Conservation (phyloP, 2,329 filamentous ascomycete genomes). For the Talaromyces sp. region DNA sequence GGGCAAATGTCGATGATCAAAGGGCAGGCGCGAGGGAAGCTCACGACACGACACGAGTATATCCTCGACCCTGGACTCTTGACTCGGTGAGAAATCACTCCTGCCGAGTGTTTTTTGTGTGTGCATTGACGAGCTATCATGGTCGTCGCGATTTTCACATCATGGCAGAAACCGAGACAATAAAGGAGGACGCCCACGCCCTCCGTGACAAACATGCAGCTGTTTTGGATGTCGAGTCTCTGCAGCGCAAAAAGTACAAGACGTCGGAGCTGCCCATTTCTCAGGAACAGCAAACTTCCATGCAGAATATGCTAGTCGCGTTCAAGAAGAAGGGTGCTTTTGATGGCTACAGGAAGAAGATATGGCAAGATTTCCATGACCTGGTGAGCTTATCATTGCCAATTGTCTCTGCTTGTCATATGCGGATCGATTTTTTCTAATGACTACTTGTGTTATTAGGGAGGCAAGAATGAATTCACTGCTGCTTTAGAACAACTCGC, state of each 20-base stretch:
- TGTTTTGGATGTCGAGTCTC: constrained; percentile 24
- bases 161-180: neutral
- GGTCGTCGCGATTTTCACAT: neutral
- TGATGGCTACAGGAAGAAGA: constrained; percentile 55
- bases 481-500: constrained; percentile 50
- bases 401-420: neutral
- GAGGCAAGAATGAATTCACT: constrained; percentile 48
- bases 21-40: neutral
- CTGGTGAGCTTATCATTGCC: constrained; percentile 37
- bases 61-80: neutral
- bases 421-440: neutral
- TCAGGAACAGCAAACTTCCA: constrained; percentile 51
- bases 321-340: constrained; percentile 65
- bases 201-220: constrained; percentile 19
- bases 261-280: constrained; percentile 56
- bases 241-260: constrained; percentile 48
- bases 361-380: constrained; percentile 54
- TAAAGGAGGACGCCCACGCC: constrained; percentile 15
- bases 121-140: neutral
- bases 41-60: neutral
- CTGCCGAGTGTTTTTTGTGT: neutral
- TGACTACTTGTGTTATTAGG: constrained; percentile 27
- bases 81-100: neutral
- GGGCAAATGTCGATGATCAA: constrained; percentile 2
- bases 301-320: constrained; percentile 56